Conservation (phyloP, 2,329 filamentous ascomycete genomes). For the Trichophyton mentagrophytes region DNA sequence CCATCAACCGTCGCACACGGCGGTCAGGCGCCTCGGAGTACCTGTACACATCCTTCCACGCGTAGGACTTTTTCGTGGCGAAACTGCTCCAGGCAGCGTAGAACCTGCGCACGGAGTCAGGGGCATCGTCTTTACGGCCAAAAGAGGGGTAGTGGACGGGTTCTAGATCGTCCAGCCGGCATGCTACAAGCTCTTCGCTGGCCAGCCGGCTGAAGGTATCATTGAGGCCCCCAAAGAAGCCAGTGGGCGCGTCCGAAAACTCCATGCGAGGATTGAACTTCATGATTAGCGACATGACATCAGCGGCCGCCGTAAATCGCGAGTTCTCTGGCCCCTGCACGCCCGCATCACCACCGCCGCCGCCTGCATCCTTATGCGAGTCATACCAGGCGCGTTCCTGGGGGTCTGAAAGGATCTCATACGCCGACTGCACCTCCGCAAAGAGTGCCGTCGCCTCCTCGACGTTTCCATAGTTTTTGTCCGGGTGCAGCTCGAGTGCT, state of each 20-base stretch:
- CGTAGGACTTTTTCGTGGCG: constrained; percentile 69
- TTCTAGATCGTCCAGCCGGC: constrained; percentile 52
- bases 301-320: constrained; percentile 64
- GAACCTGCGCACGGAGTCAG: constrained; percentile 62
- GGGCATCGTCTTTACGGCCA: constrained; percentile 60
- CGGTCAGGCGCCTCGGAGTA: constrained; percentile 80
- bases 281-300: constrained; percentile 64
- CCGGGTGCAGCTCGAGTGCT: constrained; percentile 85
- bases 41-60: constrained; percentile 78
- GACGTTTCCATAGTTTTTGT: constrained; percentile 79
- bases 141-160: constrained; percentile 65
- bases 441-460: constrained; percentile 75
- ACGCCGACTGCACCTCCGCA: constrained; percentile 82
- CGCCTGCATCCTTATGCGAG: constrained; percentile 68
- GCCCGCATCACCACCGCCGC: constrained; percentile 36
- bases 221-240: constrained; percentile 72
- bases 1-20: constrained; percentile 68
- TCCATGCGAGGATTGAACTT: constrained; percentile 67
- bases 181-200: constrained; percentile 64
- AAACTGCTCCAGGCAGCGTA: constrained; percentile 73
- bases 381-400: constrained; percentile 98
- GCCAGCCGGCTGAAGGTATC: constrained; percentile 70
- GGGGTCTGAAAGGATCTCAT: constrained; percentile 89
- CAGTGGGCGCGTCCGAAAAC: constrained; percentile 64
- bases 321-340: constrained; percentile 54